A percentile compares a stretch with the other conserved stretches of the same genome.
These are phyloP conservation scores for Biancaea sappan DNA, from an alignment of 306 rosid species.

Conservation along the genomic window DNA sequence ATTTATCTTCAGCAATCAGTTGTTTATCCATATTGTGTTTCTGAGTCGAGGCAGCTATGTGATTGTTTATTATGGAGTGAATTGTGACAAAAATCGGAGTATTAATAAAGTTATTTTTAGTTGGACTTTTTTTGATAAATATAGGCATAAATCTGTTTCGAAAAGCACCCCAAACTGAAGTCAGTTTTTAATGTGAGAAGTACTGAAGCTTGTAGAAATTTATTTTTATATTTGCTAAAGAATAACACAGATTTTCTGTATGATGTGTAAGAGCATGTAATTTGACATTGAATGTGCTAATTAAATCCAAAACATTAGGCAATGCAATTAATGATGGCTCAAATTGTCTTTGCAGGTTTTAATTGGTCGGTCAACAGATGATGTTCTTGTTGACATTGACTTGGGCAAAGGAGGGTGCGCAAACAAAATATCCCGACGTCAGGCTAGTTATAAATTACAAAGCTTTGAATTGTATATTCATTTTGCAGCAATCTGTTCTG, in stretches of 20 bases:
- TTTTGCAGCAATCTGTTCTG: slow-evolving; percentile 7
- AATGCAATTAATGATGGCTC: slow-evolving; percentile 26
- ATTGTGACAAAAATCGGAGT: slow-evolving; percentile 15
- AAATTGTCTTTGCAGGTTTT: slow-evolving; percentile 61
- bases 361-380: slow-evolving; percentile 84
- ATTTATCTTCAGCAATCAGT: background rate
- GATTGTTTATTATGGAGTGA: slow-evolving; percentile 27
- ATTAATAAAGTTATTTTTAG: slow-evolving; percentile 8
- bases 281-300: slow-evolving; percentile 24
- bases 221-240: background rate
- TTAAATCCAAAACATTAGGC: background rate
- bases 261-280: slow-evolving; percentile 9
- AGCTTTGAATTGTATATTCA: background rate
- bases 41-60: slow-evolving; percentile 7
- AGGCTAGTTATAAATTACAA: slow-evolving; percentile 54
- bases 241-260: background rate
- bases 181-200: background rate
- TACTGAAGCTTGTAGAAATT: background rate
- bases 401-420: slow-evolving; percentile 72
- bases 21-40: slow-evolving; percentile 24
- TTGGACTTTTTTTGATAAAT: background rate
- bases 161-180: background rate
- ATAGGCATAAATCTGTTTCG: slow-evolving; percentile 8
- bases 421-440: slow-evolving; percentile 80
- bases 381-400: slow-evolving; percentile 76